Evolutionary conservation across 2,329 filamentous ascomycete genomes (phyloP).

Genomic region (Trichoderma endophyticum): DNA sequence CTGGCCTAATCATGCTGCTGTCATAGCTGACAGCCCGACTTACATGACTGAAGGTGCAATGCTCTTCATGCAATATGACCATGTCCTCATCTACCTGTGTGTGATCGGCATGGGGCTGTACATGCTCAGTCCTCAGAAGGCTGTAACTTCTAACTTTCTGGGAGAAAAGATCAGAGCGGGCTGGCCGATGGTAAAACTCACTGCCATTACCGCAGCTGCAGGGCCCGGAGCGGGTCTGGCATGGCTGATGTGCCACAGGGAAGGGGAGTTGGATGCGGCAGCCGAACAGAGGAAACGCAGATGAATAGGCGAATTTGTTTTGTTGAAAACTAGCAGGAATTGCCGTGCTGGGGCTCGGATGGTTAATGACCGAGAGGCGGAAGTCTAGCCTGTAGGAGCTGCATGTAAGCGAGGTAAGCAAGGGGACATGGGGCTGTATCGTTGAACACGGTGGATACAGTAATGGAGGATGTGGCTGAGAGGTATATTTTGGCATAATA

Average conservation of each 20-base stretch:
- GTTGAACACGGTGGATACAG: background rate
- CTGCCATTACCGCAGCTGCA: background rate
- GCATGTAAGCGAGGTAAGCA: background rate
- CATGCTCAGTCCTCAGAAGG: background rate
- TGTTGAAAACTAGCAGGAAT: background rate
- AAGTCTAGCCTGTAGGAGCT: background rate
- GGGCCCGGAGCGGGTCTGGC: background rate
- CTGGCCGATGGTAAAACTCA: background rate
- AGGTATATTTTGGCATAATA: background rate
- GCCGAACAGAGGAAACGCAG: background rate
- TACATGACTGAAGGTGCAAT: background rate
- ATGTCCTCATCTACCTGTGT: background rate
- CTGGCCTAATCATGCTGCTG: background rate
- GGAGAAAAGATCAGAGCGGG: background rate
- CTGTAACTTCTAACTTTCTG: background rate
- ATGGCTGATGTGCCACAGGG: background rate
- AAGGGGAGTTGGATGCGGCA: conserved; percentile 2
- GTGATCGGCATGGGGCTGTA: background rate
- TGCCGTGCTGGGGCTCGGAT: background rate
- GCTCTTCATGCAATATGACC: conserved; percentile 4
- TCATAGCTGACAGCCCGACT: background rate
- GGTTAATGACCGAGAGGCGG: background rate
- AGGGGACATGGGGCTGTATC: background rate
- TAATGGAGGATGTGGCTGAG: background rate
- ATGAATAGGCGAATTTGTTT: background rate